These are phyloP conservation scores for Pharnaceum exiguum DNA, from an alignment of 148 eudicot genomes.

Conservation along the genomic window DNA sequence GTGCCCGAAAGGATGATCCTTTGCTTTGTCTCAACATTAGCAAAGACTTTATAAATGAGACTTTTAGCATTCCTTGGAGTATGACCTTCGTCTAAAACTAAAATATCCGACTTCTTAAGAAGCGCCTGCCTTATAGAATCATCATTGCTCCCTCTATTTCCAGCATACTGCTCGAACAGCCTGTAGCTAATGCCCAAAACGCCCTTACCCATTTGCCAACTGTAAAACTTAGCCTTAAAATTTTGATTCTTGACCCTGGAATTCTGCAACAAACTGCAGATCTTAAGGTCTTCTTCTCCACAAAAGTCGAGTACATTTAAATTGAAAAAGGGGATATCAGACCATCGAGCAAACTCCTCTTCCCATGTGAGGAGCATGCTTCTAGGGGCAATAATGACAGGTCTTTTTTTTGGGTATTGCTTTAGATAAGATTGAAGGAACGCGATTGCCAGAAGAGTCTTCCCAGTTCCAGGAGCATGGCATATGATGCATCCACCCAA, in stretches of 20 bases:
- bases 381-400: constrained; percentile 64
- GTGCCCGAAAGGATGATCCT: constrained; percentile 82
- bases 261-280: neutral
- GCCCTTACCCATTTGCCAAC: constrained; percentile 46
- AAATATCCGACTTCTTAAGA: constrained; percentile 37
- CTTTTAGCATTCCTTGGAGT: constrained; percentile 63
- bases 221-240: constrained; percentile 46
- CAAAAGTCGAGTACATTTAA: constrained; percentile 37
- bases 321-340: constrained; percentile 59
- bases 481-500: constrained; percentile 85
- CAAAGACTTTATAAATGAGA: constrained; percentile 46
- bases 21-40: constrained; percentile 44
- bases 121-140: constrained; percentile 33
- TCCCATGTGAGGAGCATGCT: constrained; percentile 79
- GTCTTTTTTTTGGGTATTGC: constrained; percentile 36
- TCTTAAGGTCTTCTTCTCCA: constrained; percentile 29
- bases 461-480: constrained; percentile 92
- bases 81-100: constrained; percentile 73
- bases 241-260: neutral
- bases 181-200: constrained; percentile 67
- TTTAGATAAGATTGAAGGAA: constrained; percentile 58
- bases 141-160: constrained; percentile 13
- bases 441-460: constrained; percentile 65
- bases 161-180: constrained; percentile 44
- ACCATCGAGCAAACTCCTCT: constrained; percentile 71